Evolutionary conservation across 2,329 filamentous ascomycete genomes (phyloP).

Genomic region (Aspergillus sclerotialis): DNA sequence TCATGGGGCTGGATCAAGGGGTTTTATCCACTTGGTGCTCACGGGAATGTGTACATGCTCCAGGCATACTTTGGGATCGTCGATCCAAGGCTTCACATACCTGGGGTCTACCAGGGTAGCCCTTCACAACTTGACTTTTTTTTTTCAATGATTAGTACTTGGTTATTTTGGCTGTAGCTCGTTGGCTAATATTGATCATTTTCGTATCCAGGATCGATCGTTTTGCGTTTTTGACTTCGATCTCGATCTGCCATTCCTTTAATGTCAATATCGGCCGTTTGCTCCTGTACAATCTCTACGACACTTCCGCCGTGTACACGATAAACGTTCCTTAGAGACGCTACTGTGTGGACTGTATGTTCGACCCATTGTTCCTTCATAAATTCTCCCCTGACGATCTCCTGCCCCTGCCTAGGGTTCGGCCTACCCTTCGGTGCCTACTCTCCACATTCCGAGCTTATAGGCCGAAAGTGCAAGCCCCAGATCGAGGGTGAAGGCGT

Average conservation of each 20-base stretch:
- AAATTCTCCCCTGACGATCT: constrained; percentile 29
- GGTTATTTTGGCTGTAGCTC: background rate
- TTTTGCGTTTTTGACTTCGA: constrained; percentile 15
- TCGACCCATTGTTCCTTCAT: constrained; percentile 21
- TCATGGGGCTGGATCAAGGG: constrained; percentile 8
- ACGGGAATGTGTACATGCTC: constrained; percentile 10
- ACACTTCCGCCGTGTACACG: constrained; percentile 18
- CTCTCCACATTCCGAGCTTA: constrained; percentile 33
- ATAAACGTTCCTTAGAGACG: constrained; percentile 18
- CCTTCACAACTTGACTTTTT: constrained; percentile 1
- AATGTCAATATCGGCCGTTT: constrained; percentile 21
- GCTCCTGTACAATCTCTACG: constrained; percentile 12
- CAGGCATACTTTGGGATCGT: constrained; percentile 11
- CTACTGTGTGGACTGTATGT: constrained; percentile 30
- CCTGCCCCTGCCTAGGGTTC: constrained; percentile 35
- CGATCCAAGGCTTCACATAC: constrained; percentile 12
- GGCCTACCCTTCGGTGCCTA: constrained; percentile 20
- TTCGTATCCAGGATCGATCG: constrained; percentile 9
- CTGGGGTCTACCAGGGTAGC: constrained; percentile 4
- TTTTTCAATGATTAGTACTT: background rate
- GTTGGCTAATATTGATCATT: constrained; percentile 10
- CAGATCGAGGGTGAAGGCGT: constrained; percentile 39
- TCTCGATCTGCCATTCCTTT: constrained; percentile 16
- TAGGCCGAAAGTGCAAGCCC: constrained; percentile 23
- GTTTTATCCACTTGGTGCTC: constrained; percentile 2